Evolutionary conservation across 495 filamentous ascomycete species (phyloP), one percentile per base, ranked within the genome.

Genomic region (Podospora pseudoanserina): DNA sequence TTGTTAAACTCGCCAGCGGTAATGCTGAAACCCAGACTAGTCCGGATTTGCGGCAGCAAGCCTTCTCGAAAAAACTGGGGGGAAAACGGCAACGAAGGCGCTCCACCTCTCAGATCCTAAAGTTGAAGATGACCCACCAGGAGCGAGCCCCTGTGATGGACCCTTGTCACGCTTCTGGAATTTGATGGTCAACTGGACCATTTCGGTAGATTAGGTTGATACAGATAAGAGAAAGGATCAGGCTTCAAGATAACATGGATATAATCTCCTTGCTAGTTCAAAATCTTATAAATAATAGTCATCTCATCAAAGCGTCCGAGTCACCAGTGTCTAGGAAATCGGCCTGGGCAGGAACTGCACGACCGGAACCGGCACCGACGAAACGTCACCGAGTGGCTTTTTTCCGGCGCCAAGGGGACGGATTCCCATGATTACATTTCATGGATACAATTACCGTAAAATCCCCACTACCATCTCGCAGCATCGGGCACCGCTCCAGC

Each of bases 391-490:
- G 61, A 39, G 61, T 18, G 27, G 59, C 59, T 61, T 20, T 58
- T 61, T 61, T 9, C 59, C 61, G 53, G 61, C 61, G 61, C 61
- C 61, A 63, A 63, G 61, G 61, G 16, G 61, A 30, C 59, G 59
- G 59, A 61, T 26, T 58, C 18, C 55, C 55, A 58, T 20, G 23
- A 13, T 6, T 58, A 58, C 55, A 58, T 58, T 20, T 58, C 55
- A 26, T 20, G 23, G 23, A 58, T 11, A 19, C 16, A 58, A 58
- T 58, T 58, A 58, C 55, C n/a, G 55, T 58, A 58, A 19, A 26
- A 20, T 58, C 55, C 55, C 55, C 55, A 58, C 55, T 13, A 26
- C n/a, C n/a, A 58, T 58, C n/a, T 58, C 55, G 55, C 55, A 7
- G 55, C 55, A 63, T 32, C 34, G 34, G 18, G 61, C 32, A 49